These are phyloP conservation scores for Hapsidospora chrysogenum DNA, from an alignment of 495 filamentous ascomycete species.

Conservation along the genomic window DNA sequence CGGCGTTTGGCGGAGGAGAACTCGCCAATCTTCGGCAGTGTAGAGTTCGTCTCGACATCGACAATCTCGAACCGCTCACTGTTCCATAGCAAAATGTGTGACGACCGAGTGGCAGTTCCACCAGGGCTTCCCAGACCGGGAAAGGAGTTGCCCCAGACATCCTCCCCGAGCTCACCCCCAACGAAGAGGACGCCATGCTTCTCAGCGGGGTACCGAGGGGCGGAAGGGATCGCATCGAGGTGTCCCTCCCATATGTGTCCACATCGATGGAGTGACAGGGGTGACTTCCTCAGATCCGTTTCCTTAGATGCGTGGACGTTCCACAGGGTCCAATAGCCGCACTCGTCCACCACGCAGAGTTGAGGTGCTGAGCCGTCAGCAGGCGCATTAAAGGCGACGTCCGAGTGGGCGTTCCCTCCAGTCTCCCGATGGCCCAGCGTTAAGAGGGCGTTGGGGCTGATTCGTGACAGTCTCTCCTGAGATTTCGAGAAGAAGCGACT, in stretches of 20 bases:
- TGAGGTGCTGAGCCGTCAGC: slow-evolving; percentile 21
- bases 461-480: slow-evolving; percentile 20
- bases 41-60: neutral
- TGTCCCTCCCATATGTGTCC: slow-evolving; percentile 1
- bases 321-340: slow-evolving; percentile 50
- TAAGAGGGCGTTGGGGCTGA: slow-evolving; percentile 37
- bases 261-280: neutral
- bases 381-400: slow-evolving; percentile 59
- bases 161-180: neutral
- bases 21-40: neutral
- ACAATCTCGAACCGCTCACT: neutral
- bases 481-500: too few species aligned
- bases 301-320: slow-evolving; percentile 19
- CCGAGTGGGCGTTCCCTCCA: slow-evolving; percentile 35
- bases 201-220: neutral
- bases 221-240: neutral
- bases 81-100: slow-evolving; percentile 1
- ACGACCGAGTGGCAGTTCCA: neutral
- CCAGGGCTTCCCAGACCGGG: too few species aligned
- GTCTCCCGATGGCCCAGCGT: slow-evolving; percentile 26
- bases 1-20: neutral
- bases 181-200: slow-evolving; percentile 2
- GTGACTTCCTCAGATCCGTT: neutral
- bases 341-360: slow-evolving; percentile 43
- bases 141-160: neutral